Conservation (phyloP, 2,329 filamentous ascomycete genomes). For the Fusarium xylarioides region DNA sequence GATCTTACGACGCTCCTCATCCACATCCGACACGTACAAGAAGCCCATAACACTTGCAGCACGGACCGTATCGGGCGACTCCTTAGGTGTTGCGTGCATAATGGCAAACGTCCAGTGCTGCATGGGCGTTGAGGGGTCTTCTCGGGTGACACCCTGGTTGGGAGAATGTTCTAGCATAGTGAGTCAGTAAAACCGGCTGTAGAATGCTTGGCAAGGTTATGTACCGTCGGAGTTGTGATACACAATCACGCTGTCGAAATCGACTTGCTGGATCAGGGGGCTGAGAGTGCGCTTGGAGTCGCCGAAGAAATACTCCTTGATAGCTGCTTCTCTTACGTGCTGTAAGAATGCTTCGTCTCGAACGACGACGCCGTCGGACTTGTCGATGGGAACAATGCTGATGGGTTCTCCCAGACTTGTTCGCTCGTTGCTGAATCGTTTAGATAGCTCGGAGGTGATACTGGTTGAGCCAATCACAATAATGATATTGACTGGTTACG, state of each 20-base stretch:
- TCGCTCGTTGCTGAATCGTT: slow-evolving; percentile 68
- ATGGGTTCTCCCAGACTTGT: slow-evolving; percentile 73
- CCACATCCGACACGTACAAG: slow-evolving; percentile 90
- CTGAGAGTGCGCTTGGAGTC: slow-evolving; percentile 79
- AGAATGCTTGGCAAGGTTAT: slow-evolving; percentile 35
- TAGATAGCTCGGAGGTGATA: slow-evolving; percentile 77
- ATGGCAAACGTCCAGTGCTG: slow-evolving; percentile 86
- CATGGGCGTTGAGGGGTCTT: slow-evolving; percentile 73
- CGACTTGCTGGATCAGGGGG: slow-evolving; percentile 86
- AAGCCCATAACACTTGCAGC: slow-evolving; percentile 91
- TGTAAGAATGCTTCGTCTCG: slow-evolving; percentile 80
- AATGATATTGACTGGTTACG: slow-evolving; percentile 78
- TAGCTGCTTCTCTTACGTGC: slow-evolving; percentile 75
- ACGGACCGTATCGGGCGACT: slow-evolving; percentile 76
- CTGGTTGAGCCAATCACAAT: slow-evolving; percentile 83
- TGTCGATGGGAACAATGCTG: slow-evolving; percentile 79
- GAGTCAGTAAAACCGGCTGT: slow-evolving; percentile 13
- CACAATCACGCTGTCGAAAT: slow-evolving; percentile 77
- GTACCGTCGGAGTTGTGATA: slow-evolving; percentile 73
- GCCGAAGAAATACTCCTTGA: slow-evolving; percentile 96
- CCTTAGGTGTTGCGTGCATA: slow-evolving; percentile 77
- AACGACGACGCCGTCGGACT: slow-evolving; percentile 85
- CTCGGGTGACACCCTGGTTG: slow-evolving; percentile 64
- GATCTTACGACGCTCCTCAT: slow-evolving; percentile 82
- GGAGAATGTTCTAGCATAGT: slow-evolving; percentile 41